Evolutionary conservation across 768 basidiomycete species (phyloP).

Genomic region (Amanita phalloides): DNA sequence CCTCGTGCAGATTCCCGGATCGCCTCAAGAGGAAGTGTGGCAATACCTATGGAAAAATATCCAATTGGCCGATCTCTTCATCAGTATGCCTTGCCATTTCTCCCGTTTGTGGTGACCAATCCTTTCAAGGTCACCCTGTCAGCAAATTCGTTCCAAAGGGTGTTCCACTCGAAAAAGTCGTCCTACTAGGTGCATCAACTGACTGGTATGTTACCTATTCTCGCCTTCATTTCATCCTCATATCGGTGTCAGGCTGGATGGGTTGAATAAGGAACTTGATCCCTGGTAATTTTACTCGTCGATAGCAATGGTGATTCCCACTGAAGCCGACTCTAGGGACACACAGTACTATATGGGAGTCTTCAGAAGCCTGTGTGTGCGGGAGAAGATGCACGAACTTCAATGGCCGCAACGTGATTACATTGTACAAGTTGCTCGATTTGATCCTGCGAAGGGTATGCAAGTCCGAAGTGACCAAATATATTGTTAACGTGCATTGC

Average conservation of each 20-base stretch:
- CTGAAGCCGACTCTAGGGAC: conserved; percentile 32
- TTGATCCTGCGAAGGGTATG: conserved; percentile 65
- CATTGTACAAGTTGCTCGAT: conserved; percentile 86
- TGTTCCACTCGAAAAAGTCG: conserved; percentile 61
- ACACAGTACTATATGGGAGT: conserved; percentile 86
- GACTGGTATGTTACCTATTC: conserved; percentile 51
- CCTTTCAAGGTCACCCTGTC: conserved; percentile 63
- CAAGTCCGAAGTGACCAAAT: not conserved
- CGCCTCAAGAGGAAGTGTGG: conserved; percentile 89
- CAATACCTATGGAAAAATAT: conserved; percentile 93
- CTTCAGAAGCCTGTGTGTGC: conserved; percentile 65
- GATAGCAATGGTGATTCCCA: not conserved
- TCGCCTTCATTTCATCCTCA: not conserved
- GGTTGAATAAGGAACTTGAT: conserved; percentile 82
- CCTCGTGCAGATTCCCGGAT: conserved; percentile 70
- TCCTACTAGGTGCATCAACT: conserved; percentile 73
- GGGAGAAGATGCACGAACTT: conserved; percentile 75
- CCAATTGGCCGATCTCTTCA: conserved; percentile 81
- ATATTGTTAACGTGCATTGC: conserved; percentile 15
- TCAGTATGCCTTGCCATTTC: conserved; percentile 38
- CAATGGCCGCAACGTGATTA: conserved; percentile 78
- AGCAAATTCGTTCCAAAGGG: conserved; percentile 88
- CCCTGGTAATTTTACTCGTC: conserved; percentile 30
- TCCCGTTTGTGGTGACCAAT: not conserved
- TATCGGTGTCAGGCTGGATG: conserved; percentile 57